Evolutionary conservation across 164 flowering plant genomes (phyloP).

Genomic region (Amborella trichopoda): DNA sequence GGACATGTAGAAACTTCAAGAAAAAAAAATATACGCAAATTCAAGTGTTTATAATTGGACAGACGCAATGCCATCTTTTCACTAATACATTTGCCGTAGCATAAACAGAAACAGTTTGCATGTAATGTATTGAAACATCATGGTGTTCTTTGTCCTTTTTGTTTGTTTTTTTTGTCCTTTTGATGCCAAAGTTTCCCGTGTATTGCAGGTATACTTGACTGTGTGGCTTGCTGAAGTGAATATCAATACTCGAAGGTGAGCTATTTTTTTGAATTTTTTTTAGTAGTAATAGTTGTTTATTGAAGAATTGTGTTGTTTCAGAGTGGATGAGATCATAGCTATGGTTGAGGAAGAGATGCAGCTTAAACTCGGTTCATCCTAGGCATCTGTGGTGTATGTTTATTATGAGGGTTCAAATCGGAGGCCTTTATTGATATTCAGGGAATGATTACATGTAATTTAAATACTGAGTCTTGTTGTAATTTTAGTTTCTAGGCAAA

Average conservation of each 20-base stretch:
- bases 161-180: not conserved
- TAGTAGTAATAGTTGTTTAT: not conserved
- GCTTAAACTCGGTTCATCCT: slow-evolving; percentile 25
- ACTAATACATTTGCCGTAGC: too few species aligned
- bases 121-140: not conserved
- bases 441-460: too few species aligned
- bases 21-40: too few species aligned
- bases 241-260: slow-evolving; percentile 44
- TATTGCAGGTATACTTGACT: slow-evolving; percentile 57
- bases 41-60: too few species aligned
- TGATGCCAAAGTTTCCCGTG: not conserved
- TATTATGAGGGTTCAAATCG: too few species aligned
- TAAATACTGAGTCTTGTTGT: too few species aligned
- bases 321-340: slow-evolving; percentile 45
- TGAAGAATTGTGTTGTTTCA: slow-evolving; percentile 9
- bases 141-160: not conserved
- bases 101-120: too few species aligned
- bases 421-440: too few species aligned
- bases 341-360: slow-evolving; percentile 49
- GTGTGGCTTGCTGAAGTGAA: slow-evolving; percentile 68
- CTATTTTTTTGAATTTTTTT: not conserved
- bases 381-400: too few species aligned
- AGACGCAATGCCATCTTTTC: too few species aligned
- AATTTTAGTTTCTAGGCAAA: too few species aligned
- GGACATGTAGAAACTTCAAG: too few species aligned